phyloP scores from a whole-genome alignment of 2,329 filamentous ascomycete genomes.

The Aureobasidium sp. region DNA sequence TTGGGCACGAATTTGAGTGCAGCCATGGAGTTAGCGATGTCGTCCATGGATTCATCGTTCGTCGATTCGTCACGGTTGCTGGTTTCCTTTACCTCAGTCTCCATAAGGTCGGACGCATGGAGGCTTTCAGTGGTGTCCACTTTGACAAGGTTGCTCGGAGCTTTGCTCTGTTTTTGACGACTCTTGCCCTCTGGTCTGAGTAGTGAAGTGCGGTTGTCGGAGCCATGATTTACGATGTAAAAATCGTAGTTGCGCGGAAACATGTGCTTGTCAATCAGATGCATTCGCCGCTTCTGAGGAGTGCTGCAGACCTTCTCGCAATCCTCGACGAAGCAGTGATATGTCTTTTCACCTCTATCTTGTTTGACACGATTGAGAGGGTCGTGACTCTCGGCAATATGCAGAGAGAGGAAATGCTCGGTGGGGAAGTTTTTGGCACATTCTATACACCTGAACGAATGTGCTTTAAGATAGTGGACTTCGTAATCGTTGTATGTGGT shows the following conservation, averaged over 20 bases:
- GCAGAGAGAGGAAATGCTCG: conserved; percentile 66
- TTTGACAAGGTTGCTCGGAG: background rate
- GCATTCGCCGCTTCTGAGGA: conserved; percentile 72
- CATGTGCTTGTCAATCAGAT: conserved; percentile 89
- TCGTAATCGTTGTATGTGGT: conserved; percentile 72
- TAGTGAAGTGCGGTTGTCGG: conserved; percentile 75
- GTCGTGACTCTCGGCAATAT: conserved; percentile 90
- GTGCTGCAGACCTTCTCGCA: conserved; percentile 81
- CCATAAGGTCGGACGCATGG: background rate
- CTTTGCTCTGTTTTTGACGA: background rate
- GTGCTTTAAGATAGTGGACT: conserved; percentile 70
- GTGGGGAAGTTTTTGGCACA: conserved; percentile 86
- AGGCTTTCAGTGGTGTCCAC: background rate
- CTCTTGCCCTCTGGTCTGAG: conserved; percentile 44
- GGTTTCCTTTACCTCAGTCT: background rate
- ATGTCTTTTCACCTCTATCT: conserved; percentile 83
- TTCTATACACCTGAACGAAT: conserved; percentile 76
- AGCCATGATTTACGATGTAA: conserved; percentile 76
- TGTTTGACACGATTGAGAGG: conserved; percentile 61
- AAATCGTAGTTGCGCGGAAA: conserved; percentile 86
- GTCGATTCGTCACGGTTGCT: background rate
- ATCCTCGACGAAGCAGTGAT: conserved; percentile 78
- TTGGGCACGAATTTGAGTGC: conserved; percentile 61
- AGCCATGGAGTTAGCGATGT: conserved; percentile 59
- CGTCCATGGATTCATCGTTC: conserved; percentile 38